A percentile compares a stretch with the other conserved stretches of the same genome.
phyloP scores from a whole-genome alignment of 2,329 filamentous ascomycete genomes.

The Microcera coccophila region DNA sequence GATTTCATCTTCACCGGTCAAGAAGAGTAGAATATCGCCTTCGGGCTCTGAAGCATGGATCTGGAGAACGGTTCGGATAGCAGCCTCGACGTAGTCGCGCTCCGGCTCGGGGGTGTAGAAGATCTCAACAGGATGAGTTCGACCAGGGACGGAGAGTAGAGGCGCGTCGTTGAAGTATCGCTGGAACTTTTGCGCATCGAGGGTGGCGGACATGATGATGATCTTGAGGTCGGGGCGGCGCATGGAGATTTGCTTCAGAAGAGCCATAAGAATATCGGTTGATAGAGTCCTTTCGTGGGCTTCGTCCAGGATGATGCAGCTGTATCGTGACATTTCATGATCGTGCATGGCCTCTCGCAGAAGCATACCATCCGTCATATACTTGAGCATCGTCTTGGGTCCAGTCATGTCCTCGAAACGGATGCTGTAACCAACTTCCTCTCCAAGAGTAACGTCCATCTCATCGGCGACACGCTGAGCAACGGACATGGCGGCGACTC shows the following conservation, averaged over 20 bases:
- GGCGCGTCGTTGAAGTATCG: constrained; percentile 95
- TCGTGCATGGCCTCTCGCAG: constrained; percentile 96
- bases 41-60: constrained; percentile 92
- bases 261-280: constrained; percentile 94
- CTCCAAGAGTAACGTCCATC: constrained; percentile 86
- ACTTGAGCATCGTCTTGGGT: constrained; percentile 88
- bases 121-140: constrained; percentile 95
- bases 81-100: constrained; percentile 93
- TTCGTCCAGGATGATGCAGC: constrained; percentile 97
- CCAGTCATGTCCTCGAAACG: constrained; percentile 96
- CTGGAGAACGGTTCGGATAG: constrained; percentile 89
- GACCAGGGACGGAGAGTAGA: constrained; percentile 86
- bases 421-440: constrained; percentile 98
- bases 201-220: constrained; percentile 97
- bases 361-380: constrained; percentile 99
- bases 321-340: constrained; percentile 85
- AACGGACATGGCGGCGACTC: constrained; percentile 98
- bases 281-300: constrained; percentile 96
- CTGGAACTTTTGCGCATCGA: constrained; percentile 97
- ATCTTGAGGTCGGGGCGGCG: constrained; percentile 90
- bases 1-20: constrained; percentile 98
- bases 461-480: constrained; percentile 97
- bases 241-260: constrained; percentile 83
- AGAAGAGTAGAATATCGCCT: constrained; percentile 88
- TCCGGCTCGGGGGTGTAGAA: constrained; percentile 98